These are phyloP conservation scores for Elsinoe perseae DNA, from an alignment of 2,329 filamentous ascomycete species.

Conservation along the genomic window DNA sequence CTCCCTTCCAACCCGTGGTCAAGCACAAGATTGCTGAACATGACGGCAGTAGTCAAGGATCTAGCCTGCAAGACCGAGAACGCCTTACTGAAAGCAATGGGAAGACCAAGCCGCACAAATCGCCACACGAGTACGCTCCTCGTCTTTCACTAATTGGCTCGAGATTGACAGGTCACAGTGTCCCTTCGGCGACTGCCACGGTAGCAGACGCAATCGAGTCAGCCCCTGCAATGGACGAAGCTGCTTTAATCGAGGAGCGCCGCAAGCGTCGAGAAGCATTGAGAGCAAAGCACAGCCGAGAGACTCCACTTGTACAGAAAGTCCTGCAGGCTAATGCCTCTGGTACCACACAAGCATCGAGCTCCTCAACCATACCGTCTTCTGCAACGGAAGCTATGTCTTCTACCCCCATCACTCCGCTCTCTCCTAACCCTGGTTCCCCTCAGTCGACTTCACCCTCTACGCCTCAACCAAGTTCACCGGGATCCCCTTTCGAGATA, in stretches of 20 bases:
- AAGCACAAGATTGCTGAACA: slow-evolving; percentile 7
- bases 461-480: slow-evolving; percentile 47
- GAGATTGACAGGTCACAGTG: slow-evolving; percentile 17
- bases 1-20: neutral
- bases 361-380: neutral
- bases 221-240: slow-evolving; percentile 58
- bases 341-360: neutral
- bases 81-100: neutral
- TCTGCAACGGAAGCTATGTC: neutral
- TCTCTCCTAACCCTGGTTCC: neutral
- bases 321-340: slow-evolving; percentile 14
- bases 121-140: slow-evolving; percentile 22
- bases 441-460: slow-evolving; percentile 15
- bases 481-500: slow-evolving; percentile 35
- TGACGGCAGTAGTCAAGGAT: neutral
- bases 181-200: slow-evolving; percentile 37
- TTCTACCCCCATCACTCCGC: neutral
- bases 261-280: slow-evolving; percentile 78
- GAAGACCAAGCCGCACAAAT: no score
- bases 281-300: slow-evolving; percentile 67
- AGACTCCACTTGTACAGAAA: slow-evolving; percentile 18
- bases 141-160: slow-evolving; percentile 23
- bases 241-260: slow-evolving; percentile 74
- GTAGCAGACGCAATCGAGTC: slow-evolving; percentile 38
- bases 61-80: neutral